Conservation (phyloP, 202 grass and related monocot species). For the Elaeis oleifera region DNA sequence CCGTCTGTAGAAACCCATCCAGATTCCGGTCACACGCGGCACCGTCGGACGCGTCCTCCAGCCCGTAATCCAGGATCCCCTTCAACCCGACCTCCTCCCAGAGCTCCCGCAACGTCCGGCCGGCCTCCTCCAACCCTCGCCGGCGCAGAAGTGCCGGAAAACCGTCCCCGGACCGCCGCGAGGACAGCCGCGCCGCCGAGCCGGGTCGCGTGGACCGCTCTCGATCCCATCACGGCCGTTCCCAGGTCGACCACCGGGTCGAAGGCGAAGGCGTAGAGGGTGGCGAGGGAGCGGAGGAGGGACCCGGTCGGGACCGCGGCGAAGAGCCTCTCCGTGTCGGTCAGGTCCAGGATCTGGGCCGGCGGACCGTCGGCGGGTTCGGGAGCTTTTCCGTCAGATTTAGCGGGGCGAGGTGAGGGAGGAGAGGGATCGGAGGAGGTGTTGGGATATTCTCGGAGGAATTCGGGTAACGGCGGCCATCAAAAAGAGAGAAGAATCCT, state of each 20-base stretch:
- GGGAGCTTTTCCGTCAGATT: conserved; percentile 31
- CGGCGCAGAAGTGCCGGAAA: conserved; percentile 66
- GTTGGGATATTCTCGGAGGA: conserved; percentile 1
- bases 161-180: conserved; percentile 41
- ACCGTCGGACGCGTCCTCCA: conserved; percentile 82
- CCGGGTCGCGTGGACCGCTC: conserved; percentile 35
- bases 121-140: conserved; percentile 61
- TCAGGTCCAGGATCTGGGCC: conserved; percentile 21
- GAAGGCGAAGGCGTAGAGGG: conserved; percentile 54
- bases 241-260: conserved; percentile 50
- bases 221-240: conserved; percentile 34
- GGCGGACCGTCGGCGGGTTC: conserved; percentile 6
- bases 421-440: conserved; percentile 31
- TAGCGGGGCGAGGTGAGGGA: conserved; percentile 38
- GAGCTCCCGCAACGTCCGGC: conserved; percentile 35
- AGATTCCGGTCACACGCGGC: conserved; percentile 57
- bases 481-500: no score
- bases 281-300: conserved; percentile 49
- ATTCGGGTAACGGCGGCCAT: conserved; percentile 2
- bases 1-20: conserved; percentile 45
- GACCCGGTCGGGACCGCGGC: conserved; percentile 36
- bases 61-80: conserved; percentile 74
- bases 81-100: conserved; percentile 44
- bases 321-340: conserved; percentile 64
- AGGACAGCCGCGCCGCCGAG: conserved; percentile 22